Base-by-base conservation (phyloP, 2,329 filamentous ascomycete genomes). In the Talaromyces sp. region DNA sequence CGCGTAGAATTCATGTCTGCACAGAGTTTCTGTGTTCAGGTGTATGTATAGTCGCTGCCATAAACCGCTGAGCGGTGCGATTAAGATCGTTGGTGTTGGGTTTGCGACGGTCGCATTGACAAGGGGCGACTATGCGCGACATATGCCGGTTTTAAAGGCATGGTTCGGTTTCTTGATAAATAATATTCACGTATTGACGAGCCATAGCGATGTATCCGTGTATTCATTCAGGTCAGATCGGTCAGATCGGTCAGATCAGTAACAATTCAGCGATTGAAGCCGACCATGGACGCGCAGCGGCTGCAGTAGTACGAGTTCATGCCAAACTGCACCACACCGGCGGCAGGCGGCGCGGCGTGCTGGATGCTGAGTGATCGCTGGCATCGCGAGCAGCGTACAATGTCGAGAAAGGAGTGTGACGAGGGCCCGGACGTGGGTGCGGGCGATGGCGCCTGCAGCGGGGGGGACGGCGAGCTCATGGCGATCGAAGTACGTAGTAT, bases 261-360 rank as follows among this genome's bases (percentile, higher is more conserved):
- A 2, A 27, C 27, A 27, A 3, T 30, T 79, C 75, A 78, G 49
- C 71, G 69, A 25, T 70, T 71, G 64, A 77, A 79, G 36, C 77
- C 77, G 52, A 79, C 77, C 71, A 78, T 77, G 17, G 72, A 72
- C 25, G 77, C 77, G 63, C 77, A 80, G 56, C 77, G 75, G 56
- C 68, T 73, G 68, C 79, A 81, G 66, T 81, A 81, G 64, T 81
- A 81, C 22, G 77, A 79, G 63, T 81, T 81, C 71, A 79, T 78
- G 59, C 78, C 78, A 67, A 80, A 80, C 53, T 75, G 76, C 19
- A 81, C 75, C 2, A 73, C 73, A 5, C 73, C 75, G 10, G 62
- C 59, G n/a, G 63, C 55, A 2, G 72, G 68, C 8, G 71, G 67
- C 44, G 70, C 69, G 28, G 75, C 73, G 27, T 22, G 19, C 22